These are phyloP conservation scores for Anisodus acutangulus DNA, from an alignment of 257 asterid species.

Conservation along the genomic window DNA sequence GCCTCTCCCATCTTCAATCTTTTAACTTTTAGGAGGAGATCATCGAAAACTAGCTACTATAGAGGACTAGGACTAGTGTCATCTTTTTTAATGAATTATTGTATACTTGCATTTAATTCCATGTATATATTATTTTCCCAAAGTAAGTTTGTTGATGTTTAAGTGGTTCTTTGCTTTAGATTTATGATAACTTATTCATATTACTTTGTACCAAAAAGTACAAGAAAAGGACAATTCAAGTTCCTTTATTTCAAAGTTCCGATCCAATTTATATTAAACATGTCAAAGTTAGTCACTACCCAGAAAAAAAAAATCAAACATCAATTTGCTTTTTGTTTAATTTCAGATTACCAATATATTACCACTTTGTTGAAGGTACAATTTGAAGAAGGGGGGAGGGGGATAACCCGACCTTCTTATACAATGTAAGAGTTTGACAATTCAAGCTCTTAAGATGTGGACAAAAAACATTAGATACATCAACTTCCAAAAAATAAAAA, in stretches of 20 bases:
- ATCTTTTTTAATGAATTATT: conserved; percentile 2
- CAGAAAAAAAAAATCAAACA: background rate
- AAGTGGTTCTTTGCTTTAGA: conserved; percentile 27
- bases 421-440: too few relatives aligned
- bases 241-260: background rate
- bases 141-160: background rate
- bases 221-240: conserved; percentile 25
- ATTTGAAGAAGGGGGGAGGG: too few relatives aligned
- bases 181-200: conserved; percentile 12
- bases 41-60: background rate
- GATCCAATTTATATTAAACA: background rate
- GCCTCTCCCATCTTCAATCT: background rate
- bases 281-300: background rate
- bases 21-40: background rate
- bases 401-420: too few relatives aligned
- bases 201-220: conserved; percentile 12
- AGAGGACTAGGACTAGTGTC: background rate
- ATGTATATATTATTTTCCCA: background rate
- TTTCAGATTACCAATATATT: background rate
- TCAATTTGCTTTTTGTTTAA: background rate
- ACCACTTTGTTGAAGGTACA: too few relatives aligned
- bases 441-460: too few relatives aligned
- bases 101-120: background rate
- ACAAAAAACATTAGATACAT: too few relatives aligned
- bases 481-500: too few relatives aligned